phyloP scores from a whole-genome alignment of 2,329 filamentous ascomycete species.

The Pseudogymnoascus sp. region DNA sequence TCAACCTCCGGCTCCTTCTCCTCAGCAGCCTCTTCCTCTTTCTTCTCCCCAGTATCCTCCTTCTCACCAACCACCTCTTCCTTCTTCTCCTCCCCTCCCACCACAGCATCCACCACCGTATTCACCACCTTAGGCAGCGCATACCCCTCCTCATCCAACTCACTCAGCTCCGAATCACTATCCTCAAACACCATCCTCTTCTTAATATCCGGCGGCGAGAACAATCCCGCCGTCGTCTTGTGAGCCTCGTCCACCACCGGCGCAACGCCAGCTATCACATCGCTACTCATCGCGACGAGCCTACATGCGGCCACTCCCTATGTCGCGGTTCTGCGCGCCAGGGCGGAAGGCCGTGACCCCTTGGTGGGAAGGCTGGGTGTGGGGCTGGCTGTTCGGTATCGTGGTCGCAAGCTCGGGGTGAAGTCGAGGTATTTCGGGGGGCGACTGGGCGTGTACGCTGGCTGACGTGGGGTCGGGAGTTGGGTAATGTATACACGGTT shows the following conservation, averaged over 20 bases:
- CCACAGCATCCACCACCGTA: constrained; percentile 10
- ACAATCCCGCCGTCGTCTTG: constrained; percentile 31
- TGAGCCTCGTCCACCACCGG: constrained; percentile 9
- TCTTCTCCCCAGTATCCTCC: constrained; percentile 20
- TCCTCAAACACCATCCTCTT: constrained; percentile 50
- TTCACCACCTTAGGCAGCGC: constrained; percentile 9
- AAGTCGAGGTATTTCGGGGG: too few species aligned
- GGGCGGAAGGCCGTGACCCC: constrained; percentile 12
- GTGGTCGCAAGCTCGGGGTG: too few species aligned
- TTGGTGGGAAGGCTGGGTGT: constrained; percentile 7
- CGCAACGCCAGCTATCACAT: constrained; percentile 19
- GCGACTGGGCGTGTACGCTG: too few species aligned
- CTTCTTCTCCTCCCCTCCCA: constrained; percentile 7
- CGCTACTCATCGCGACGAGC: constrained; percentile 21
- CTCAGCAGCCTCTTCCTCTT: constrained; percentile 23
- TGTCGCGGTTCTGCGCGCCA: constrained; percentile 19
- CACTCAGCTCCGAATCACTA: constrained; percentile 58
- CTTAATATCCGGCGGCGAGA: constrained; percentile 58
- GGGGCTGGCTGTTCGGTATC: not conserved
- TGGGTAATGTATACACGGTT: too few species aligned
- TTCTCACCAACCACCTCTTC: constrained; percentile 14
- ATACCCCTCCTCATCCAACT: constrained; percentile 44
- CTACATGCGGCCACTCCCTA: not conserved
- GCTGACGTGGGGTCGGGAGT: too few species aligned
- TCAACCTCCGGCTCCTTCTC: constrained; percentile 31